phyloP scores from a whole-genome alignment of 1,284 basidiomycete species.

The Hemileia vastatrix region DNA sequence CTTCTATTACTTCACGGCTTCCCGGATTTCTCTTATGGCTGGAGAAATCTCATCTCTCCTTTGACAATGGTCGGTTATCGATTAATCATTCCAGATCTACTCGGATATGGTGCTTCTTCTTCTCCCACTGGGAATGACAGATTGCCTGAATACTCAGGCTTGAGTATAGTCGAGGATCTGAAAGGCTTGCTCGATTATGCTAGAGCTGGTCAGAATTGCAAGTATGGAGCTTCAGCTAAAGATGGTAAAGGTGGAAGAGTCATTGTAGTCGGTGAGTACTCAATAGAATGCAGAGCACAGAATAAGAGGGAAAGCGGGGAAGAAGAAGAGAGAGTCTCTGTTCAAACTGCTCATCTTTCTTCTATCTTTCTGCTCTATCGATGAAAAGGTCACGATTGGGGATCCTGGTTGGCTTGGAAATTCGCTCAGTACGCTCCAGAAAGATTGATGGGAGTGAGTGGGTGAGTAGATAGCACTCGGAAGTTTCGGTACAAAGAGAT shows the following conservation, averaged over 20 bases:
- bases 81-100: conserved; percentile 32
- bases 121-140: conserved; percentile 9
- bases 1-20: conserved; percentile 36
- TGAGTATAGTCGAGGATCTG: conserved; percentile 31
- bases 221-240: conserved; percentile 26
- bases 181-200: conserved; percentile 32
- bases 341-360: not conserved
- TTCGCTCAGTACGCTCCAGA: too few species aligned
- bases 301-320: not conserved
- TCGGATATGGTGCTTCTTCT: conserved; percentile 32
- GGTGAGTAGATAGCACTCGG: too few species aligned
- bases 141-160: conserved; percentile 33
- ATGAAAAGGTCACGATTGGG: too few species aligned
- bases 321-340: too few species aligned
- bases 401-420: too few species aligned
- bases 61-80: conserved; percentile 30
- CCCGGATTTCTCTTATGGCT: conserved; percentile 30
- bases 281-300: too few species aligned
- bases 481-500: too few species aligned
- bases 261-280: conserved; percentile 26
- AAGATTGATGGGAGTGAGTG: too few species aligned
- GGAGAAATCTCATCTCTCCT: conserved; percentile 29
- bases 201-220: conserved; percentile 25
- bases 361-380: too few species aligned
- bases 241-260: conserved; percentile 29